Conservation (phyloP, 768 basidiomycete species). For the Astraeus odoratus region DNA sequence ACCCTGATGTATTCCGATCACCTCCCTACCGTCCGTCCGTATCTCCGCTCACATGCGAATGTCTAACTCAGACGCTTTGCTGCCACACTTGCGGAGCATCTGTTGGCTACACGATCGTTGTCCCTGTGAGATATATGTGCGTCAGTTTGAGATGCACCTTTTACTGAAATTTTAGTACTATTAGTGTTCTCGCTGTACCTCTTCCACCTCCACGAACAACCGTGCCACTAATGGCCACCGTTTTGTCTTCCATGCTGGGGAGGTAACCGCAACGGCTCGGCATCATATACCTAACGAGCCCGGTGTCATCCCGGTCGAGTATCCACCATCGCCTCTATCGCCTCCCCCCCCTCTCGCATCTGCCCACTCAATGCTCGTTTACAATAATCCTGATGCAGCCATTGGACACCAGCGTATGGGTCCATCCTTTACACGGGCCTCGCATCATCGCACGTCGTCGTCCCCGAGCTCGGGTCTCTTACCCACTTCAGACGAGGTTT, state of each 20-base stretch:
- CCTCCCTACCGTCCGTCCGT: slow-evolving; percentile 32
- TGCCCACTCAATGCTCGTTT: slow-evolving; percentile 23
- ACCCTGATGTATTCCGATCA: slow-evolving; percentile 36
- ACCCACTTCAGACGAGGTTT: too few species aligned
- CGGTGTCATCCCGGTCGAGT: slow-evolving; percentile 47
- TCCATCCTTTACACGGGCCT: slow-evolving; percentile 8
- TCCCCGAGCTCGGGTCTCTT: slow-evolving; percentile 15
- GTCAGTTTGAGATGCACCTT: slow-evolving; percentile 4
- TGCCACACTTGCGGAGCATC: slow-evolving; percentile 72
- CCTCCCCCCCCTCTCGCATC: slow-evolving; percentile 22
- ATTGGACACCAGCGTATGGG: slow-evolving; percentile 18
- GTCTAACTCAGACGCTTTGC: slow-evolving; percentile 73
- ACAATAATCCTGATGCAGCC: slow-evolving; percentile 19
- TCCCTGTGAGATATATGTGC: slow-evolving; percentile 36
- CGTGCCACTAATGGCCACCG: slow-evolving; percentile 79
- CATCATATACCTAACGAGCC: slow-evolving; percentile 57
- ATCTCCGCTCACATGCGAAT: slow-evolving; percentile 65
- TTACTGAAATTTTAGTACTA: slow-evolving; percentile 6
- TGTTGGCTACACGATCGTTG: slow-evolving; percentile 78
- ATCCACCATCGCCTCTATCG: slow-evolving; percentile 25
- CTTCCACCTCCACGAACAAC: slow-evolving; percentile 58
- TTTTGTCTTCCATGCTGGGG: slow-evolving; percentile 78
- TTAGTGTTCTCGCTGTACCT: slow-evolving; percentile 69
- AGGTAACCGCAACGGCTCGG: slow-evolving; percentile 57
- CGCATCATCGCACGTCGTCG: slow-evolving; percentile 16